Conservation (phyloP, 805 yeast genomes). For the Ogataea pignaliae region DNA sequence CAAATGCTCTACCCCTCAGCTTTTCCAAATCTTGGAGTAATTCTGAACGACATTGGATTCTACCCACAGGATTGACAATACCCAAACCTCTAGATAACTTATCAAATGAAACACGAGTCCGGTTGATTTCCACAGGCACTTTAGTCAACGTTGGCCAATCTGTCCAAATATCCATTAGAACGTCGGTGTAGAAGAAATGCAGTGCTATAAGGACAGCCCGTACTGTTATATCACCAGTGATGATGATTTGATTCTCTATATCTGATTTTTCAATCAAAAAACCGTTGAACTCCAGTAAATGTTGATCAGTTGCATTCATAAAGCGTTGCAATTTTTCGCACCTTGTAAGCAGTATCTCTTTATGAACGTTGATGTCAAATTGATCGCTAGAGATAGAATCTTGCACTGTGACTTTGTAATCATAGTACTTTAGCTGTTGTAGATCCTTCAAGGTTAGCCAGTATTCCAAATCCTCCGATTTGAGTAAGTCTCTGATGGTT, state of each 20-base stretch:
- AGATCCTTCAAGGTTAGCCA: slow-evolving; percentile 18
- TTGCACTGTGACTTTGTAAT: slow-evolving; percentile 9
- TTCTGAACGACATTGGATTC: slow-evolving; percentile 15
- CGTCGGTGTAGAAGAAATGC: slow-evolving; percentile 49
- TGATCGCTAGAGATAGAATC: slow-evolving; percentile 3
- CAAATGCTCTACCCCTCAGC: slow-evolving; percentile 6
- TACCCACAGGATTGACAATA: slow-evolving; percentile 27
- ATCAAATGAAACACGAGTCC: slow-evolving; percentile 28
- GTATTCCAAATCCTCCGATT: slow-evolving; percentile 27
- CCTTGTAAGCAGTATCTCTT: slow-evolving; percentile 10
- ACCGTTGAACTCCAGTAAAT: not conserved
- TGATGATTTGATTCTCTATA: slow-evolving; percentile 1
- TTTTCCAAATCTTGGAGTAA: slow-evolving; percentile 17
- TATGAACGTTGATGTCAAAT: slow-evolving; percentile 13
- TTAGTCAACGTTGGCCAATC: slow-evolving; percentile 22
- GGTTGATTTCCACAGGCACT: slow-evolving; percentile 29
- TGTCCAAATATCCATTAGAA: slow-evolving; percentile 43
- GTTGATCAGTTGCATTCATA: too few species aligned
- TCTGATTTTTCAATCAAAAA: slow-evolving; percentile 5
- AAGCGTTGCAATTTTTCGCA: slow-evolving; percentile 4
- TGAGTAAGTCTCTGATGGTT: slow-evolving; percentile 32
- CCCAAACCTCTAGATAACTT: slow-evolving; percentile 19
- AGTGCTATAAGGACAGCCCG: slow-evolving; percentile 36
- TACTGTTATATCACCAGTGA: slow-evolving; percentile 22
- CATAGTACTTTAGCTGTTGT: slow-evolving; percentile 10